Evolutionary conservation across 495 filamentous ascomycete species (phyloP), one percentile per base, ranked within the genome.

Genomic region (Aspergillus sclerotiicarbonarius): DNA sequence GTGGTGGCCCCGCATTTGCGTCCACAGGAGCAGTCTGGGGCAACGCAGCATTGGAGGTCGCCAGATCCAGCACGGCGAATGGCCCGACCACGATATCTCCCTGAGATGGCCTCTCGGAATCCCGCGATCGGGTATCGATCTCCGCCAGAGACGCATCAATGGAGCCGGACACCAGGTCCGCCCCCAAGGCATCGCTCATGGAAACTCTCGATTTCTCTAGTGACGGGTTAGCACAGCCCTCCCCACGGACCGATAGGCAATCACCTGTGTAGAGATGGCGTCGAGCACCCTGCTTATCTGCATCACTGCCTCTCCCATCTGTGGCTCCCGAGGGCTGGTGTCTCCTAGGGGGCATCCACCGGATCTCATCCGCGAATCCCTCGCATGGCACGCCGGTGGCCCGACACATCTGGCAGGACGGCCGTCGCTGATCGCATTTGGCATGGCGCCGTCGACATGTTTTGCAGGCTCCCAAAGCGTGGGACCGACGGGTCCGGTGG

Each of bases 401-500:
- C 7, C 58, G 64, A 51, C 70, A 75, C 2, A 63, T 71, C 2
- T 63, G 62, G 43, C 75, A 78, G 2, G 57, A 47, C 12, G 75
- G 75, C 37, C 69, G 63, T 50, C 65, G 64, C 53, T 78, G 72
- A 51, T 78, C 73, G 54, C 75, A 69, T 65, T 72, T 62, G 69
- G 80, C 41, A 65, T 80, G 60, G 62, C 74, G 59, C 51, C 73
- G 44, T 52, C 72, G 52, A 66, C 70, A 63, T 6, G 73, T 78
- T 49, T 64, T 67, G 71, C 68, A 64, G 53, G 69, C 59, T 68
- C 69, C 71, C 20, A 73, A 52, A 3, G 62, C 55, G 54, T 73
- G 71, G 33, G 69, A 66, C 55, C 71, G 65, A 30, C 67, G 69
- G 39, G 63, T 44, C n/a, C 68, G 64, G 20, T 37, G 37, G 16